Evolutionary conservation across 2,329 filamentous ascomycete species (phyloP).

Genomic region (Colletotrichum tanaceti): DNA sequence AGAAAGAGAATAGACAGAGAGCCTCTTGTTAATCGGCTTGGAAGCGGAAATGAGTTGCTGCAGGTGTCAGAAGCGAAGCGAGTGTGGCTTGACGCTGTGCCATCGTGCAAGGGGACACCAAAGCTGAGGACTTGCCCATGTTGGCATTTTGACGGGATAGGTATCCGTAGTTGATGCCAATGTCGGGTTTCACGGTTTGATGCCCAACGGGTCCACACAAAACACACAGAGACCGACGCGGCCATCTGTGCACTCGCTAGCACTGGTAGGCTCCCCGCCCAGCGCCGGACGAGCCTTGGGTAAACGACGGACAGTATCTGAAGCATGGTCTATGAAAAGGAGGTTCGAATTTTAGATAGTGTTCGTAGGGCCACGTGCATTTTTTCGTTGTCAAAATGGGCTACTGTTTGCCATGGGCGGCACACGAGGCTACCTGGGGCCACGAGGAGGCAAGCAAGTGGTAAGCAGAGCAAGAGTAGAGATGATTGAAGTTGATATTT

Average conservation of each 20-base stretch:
- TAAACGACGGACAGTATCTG: background rate
- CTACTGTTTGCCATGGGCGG: background rate
- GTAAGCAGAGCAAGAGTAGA: background rate
- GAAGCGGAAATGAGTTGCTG: slow-evolving; percentile 21
- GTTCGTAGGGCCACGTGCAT: background rate
- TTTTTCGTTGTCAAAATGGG: background rate
- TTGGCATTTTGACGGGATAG: slow-evolving; percentile 1
- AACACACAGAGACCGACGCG: background rate
- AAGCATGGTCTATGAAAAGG: slow-evolving; percentile 13
- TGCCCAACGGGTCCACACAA: background rate
- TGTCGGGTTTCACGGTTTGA: background rate
- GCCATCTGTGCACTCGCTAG: slow-evolving; percentile 11
- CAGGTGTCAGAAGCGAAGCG: slow-evolving; percentile 36
- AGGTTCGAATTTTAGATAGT: background rate
- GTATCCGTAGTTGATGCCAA: slow-evolving; percentile 5
- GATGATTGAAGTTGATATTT: no score
- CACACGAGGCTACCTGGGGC: background rate
- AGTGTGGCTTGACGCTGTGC: slow-evolving; percentile 28
- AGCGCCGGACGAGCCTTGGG: background rate
- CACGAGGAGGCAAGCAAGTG: slow-evolving; percentile 7
- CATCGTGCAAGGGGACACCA: slow-evolving; percentile 9
- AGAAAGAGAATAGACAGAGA: background rate
- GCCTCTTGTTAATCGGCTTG: slow-evolving; percentile 3
- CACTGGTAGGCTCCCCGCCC: background rate
- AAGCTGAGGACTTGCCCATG: slow-evolving; percentile 2